Conservation (phyloP, 345 rosid species). For the Rhizophora mangle region DNA sequence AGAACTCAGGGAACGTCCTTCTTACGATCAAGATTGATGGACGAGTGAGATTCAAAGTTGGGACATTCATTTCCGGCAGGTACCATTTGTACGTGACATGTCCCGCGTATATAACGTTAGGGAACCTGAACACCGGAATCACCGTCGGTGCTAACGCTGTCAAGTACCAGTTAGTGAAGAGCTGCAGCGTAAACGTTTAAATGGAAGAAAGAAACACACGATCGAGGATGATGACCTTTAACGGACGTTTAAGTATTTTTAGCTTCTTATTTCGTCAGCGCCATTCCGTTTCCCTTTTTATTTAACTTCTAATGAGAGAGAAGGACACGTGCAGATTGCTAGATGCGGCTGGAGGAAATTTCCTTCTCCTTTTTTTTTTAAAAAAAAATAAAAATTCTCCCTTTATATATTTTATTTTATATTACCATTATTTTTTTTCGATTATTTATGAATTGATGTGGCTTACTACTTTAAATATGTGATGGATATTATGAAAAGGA, state of each 20-base stretch:
- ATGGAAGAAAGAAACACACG: constrained; percentile 12
- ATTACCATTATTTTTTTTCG: no score
- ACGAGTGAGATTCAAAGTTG: constrained; percentile 79
- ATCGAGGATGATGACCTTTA: background rate
- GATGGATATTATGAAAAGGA: background rate
- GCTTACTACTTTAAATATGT: background rate
- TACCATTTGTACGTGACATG: constrained; percentile 69
- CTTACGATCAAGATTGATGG: constrained; percentile 71
- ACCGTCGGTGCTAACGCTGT: constrained; percentile 56
- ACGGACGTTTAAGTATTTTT: constrained; percentile 15
- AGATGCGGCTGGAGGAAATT: no score
- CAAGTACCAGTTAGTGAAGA: constrained; percentile 50
- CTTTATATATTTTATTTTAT: background rate
- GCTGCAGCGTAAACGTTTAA: constrained; percentile 73
- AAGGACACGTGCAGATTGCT: no score
- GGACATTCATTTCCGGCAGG: constrained; percentile 49
- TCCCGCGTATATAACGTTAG: constrained; percentile 54
- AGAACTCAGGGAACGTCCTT: constrained; percentile 41
- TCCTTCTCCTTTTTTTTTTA: background rate
- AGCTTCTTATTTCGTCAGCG: no score
- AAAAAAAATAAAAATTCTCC: background rate
- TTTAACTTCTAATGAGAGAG: no score
- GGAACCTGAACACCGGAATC: constrained; percentile 46
- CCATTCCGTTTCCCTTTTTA: no score
- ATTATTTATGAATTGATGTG: background rate